A percentile compares a stretch with the other conserved stretches of the same genome.
Evolutionary conservation across 1,284 basidiomycete species (phyloP).

Genomic region (Pyrrhoderma noxium): DNA sequence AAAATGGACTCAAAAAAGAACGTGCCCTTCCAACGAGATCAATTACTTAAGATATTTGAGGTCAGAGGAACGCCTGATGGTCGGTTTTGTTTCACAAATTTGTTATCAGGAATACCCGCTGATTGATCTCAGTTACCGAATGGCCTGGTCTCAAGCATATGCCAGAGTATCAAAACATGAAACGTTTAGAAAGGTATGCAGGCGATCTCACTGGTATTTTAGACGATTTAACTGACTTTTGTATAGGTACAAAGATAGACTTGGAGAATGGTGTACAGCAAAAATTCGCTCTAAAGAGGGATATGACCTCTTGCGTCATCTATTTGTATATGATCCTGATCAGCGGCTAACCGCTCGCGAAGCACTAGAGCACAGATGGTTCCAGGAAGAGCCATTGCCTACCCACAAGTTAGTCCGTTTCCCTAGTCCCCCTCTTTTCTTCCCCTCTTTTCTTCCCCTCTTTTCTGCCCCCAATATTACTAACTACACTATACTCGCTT

Average conservation of each 20-base stretch:
- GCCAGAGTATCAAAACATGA: constrained; percentile 84
- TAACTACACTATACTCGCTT: no score
- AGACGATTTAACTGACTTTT: constrained; percentile 17
- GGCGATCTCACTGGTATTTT: background rate
- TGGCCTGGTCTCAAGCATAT: constrained; percentile 88
- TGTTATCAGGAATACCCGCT: background rate
- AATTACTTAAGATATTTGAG: constrained; percentile 92
- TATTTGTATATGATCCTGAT: constrained; percentile 90
- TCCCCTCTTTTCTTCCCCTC: no score
- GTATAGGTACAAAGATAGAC: constrained; percentile 57
- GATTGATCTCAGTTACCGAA: constrained; percentile 28
- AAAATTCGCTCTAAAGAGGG: constrained; percentile 56
- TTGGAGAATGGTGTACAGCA: constrained; percentile 73
- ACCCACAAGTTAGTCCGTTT: constrained; percentile 55
- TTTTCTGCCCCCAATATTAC: no score
- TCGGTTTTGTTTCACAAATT: constrained; percentile 24
- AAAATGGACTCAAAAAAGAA: constrained; percentile 91
- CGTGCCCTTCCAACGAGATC: constrained; percentile 92
- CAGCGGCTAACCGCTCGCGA: constrained; percentile 78
- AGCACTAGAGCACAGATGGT: constrained; percentile 78
- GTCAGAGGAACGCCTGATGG: constrained; percentile 87
- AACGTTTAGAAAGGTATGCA: constrained; percentile 65
- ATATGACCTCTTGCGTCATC: constrained; percentile 75
- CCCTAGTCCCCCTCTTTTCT: no score
- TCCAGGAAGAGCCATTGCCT: constrained; percentile 68